phyloP scores from a whole-genome alignment of 1,139 yeast genomes.

The Williopsis jadinii region DNA sequence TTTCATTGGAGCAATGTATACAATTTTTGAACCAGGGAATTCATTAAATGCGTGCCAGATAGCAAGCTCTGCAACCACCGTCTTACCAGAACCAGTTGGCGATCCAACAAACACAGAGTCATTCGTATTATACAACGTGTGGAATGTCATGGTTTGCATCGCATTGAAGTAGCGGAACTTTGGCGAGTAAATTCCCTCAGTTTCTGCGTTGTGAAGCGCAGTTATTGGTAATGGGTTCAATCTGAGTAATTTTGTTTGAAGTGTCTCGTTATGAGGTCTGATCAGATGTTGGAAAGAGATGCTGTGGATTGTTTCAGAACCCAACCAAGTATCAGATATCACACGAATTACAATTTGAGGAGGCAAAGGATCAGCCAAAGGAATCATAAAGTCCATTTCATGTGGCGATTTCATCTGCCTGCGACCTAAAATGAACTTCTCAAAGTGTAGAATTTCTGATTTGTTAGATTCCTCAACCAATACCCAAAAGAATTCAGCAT shows the following conservation, averaged over 20 bases:
- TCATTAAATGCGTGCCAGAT: constrained; percentile 91
- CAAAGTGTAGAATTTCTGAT: constrained; percentile 71
- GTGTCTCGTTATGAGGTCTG: constrained; percentile 80
- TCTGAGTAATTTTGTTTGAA: constrained; percentile 71
- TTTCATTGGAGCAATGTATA: constrained; percentile 98
- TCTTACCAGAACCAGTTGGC: constrained; percentile 98
- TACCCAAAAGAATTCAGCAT: constrained; percentile 85
- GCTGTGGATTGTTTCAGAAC: constrained; percentile 70
- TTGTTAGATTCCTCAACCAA: constrained; percentile 82
- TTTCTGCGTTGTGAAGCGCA: constrained; percentile 63
- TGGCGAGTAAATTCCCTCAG: constrained; percentile 60
- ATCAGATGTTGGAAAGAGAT: constrained; percentile 88
- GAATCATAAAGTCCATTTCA: constrained; percentile 88
- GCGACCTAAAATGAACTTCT: constrained; percentile 62
- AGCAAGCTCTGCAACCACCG: constrained; percentile 94
- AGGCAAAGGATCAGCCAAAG: constrained; percentile 81
- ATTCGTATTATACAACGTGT: constrained; percentile 73
- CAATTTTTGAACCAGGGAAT: constrained; percentile 76
- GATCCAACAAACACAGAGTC: constrained; percentile 90
- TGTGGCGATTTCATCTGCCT: constrained; percentile 52
- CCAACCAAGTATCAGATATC: constrained; percentile 84
- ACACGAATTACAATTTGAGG: constrained; percentile 78
- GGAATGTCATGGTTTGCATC: constrained; percentile 97
- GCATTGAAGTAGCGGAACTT: constrained; percentile 90
- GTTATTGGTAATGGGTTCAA: constrained; percentile 81